Evolutionary conservation across 208 protist species (phyloP), one percentile per base, ranked within the genome.

Genomic region (Endotrypanum monterogeii): DNA sequence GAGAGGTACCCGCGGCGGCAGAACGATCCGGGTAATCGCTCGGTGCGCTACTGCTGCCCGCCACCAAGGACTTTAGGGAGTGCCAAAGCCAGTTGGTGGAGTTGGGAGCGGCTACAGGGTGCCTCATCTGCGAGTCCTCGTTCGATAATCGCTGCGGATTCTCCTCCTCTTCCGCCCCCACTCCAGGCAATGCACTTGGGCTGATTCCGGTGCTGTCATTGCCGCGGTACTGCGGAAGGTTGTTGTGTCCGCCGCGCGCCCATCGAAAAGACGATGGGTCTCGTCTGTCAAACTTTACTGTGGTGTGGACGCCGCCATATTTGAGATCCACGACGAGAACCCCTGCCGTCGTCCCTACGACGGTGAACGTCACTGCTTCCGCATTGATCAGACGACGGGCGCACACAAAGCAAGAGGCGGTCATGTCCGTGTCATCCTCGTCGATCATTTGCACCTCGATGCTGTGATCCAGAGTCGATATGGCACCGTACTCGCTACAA

Each of bases 401-500:
- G 72, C 89, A 94, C 16, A 88, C 72, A 67, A 96, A 96, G 67
- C 84, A 73, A 2, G 89, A 88, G 18, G 84, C 87, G 0, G 61
- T 76, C 51, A 89, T 57, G 56, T 54, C 44, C 2, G 76, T 71
- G 37, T n/a, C 57, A 30, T 84, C 82, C 9, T 78, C 74, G 70
- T 92, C 81, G 25, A 96, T 80, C 51, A 87, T 60, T 28, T 84
- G 84, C 66, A 96, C 89, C 76, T 93, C 92, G 52, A 92, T 86
- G 62, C 83, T 89, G 82, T 89, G 88, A 70, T 96, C 92, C 12
- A 94, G 83, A 71, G 86, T 96, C 11, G 86, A 90, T 50, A 96
- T 83, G 58, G 82, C 85, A 66, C 92, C 92, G 28, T 83, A 79
- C 56, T 91, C 81, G 58, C 83, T 93, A 79, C 92, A 96, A 63